Base-by-base conservation (phyloP, 208 protist genomes). In the Leishmania guyanensis region DNA sequence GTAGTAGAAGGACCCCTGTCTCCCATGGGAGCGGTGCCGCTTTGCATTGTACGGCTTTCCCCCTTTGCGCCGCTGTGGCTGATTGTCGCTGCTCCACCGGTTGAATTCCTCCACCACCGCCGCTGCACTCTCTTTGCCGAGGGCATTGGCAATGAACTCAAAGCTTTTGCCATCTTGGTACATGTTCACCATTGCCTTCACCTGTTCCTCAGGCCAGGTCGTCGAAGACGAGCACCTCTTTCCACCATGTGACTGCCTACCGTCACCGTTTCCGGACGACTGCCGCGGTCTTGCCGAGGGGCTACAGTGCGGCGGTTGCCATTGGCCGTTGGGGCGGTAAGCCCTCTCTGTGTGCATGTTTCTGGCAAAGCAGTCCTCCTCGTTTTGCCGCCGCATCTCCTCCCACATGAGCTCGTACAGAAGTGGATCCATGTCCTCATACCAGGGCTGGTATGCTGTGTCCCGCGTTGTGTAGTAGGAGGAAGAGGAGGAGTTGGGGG, bases 391-490 rank as follows among this genome's bases (percentile, higher is more conserved):
- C 20, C 90, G 88, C 93, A 97, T 96, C 86, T 97, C 93, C 48
- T 96, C 93, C 93, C 94, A 96, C 92, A 97, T 95, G 84, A 96
- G 92, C 75, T 97, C 94, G 82, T 97, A 97, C 79, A 97, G 86
- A 39, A 95, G 85, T 6, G 93, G 92, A 62, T 95, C 91, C 54
- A 97, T 79, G 75, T 97, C 94, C 73, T 97, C 94, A 78, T 96
- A 89, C 90, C 89, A 94, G 6, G 94, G 94, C 73, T 92, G 88
- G 72, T 96, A 95, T n/a, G 78, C 77, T 48, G 75, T 53, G 48
- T 93, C 84, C 46, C 89, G 56, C n/a, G 68, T 26, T 1, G 81
- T 86, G 78, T 95, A 91, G 85, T 94, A 95, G 51, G 83, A 48
- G 22, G 78, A 81, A 8, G 82, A 81, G 8, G 51, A 69, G 36